Base-by-base conservation (phyloP, 768 basidiomycete genomes). In the Psilocybe subaeruginosa region DNA sequence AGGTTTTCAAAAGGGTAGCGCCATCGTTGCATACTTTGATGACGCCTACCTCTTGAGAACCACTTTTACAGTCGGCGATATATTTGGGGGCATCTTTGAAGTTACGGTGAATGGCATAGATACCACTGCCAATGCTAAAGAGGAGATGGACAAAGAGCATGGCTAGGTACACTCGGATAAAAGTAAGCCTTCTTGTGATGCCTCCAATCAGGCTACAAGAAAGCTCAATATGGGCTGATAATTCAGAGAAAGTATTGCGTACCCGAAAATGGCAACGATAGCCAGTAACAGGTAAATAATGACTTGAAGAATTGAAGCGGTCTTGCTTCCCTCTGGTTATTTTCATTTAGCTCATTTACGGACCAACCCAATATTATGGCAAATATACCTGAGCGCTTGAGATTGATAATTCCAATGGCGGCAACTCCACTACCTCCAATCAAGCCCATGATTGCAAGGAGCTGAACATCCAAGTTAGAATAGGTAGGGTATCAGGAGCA, bases 181-280 rank as follows among this genome's bases (percentile, higher is more conserved):
- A 72, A 29, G 69, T 68, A 39, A 78, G 73, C 62, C 77, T 76
- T 61, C 76, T 76, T 29, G 68, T 71, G 39, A 78, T 73, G 16
- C 80, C 81, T 52, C 81, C 82, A 54, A 81, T 66, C 62, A 84
- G 70, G 37, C 81, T 82, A 57, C 33, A 51, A 35, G 47, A 31
- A 27, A 27, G 35, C 43, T 60, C 14, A 58, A 49, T 31, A 55
- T 35, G n/a, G 29, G 39, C 27, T 39, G 16, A 41, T 35, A 6
- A 29, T 37, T 30, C 12, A 43, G 51, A 29, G 3, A 54, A 50
- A n/a, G 33, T 4, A 8, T 27, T 31, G 62, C 74, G 52, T 59
- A 84, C 81, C 81, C 82, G 37, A 82, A 73, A 12, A 82, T 56
- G 12, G 82, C 83, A 33, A 83, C 67, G 33, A 82, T 33, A 14